Evolutionary conservation across 352 stramenopile genomes (phyloP), one percentile per base, ranked within the genome.

Genomic region (Phytophthora hybrid): DNA sequence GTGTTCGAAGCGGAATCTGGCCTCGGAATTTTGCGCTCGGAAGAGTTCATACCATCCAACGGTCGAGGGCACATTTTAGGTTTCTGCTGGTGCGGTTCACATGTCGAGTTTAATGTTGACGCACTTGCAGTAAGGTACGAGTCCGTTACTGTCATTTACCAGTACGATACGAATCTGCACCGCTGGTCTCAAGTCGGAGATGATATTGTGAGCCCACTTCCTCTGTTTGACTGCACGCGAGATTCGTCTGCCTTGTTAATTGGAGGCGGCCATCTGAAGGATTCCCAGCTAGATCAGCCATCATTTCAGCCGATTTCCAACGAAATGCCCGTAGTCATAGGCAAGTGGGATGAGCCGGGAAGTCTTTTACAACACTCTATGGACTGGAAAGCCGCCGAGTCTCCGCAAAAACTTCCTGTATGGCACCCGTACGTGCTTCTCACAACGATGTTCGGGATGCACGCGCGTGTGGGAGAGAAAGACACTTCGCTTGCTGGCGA

Each of bases 31-130:
- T 73, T 95, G 54, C 81, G 87, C 9, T 69, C 84, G 3, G 89
- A 96, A 75, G 88, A 89, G 62, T 84, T 74, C 1, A 91, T 96
- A 23, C 23, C 63, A 18, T 90, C 88, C 10, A 75, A 79, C 23
- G 84, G 84, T 2, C 79, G 83, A 53, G 88, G 88, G 9, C 62
- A 79, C 13, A 77, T 95, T 57, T 51, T 93, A 44, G 87, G 86
- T 21, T 94, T 96, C 44, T 91, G 75, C 62, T 96, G 89, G 89
- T 95, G 89, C 71, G 87, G 69, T 61, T 82, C 85, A 14, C 89
- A 96, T 60, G 88, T 94, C 11, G 88, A 95, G 62, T 96, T 95
- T 78, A 93, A 94, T 59, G 74, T 96, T 8, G 89, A 96, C 31
- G 77, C 88, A 13, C 76, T 96, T 3, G 88, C 85, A 5, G 85